phyloP scores from a whole-genome alignment of 2,329 filamentous ascomycete species.

The Fusarium torulosum region DNA sequence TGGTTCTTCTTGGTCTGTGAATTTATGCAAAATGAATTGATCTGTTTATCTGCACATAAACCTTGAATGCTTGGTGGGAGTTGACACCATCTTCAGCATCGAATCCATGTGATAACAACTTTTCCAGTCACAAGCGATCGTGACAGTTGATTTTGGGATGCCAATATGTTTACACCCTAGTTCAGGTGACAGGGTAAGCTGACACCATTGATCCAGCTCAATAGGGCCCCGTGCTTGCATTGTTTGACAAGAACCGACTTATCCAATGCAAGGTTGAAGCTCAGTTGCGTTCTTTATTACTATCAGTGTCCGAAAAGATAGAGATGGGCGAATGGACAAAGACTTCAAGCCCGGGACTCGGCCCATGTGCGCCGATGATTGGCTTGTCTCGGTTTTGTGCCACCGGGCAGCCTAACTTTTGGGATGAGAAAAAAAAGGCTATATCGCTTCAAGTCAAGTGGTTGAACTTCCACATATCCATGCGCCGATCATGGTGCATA shows the following conservation, averaged over 20 bases:
- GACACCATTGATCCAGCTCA: slow-evolving; percentile 21
- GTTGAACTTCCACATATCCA: slow-evolving; percentile 22
- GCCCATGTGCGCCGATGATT: slow-evolving; percentile 52
- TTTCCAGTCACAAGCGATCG: not conserved
- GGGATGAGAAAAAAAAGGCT: slow-evolving; percentile 5
- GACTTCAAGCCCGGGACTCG: slow-evolving; percentile 27
- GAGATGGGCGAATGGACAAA: slow-evolving; percentile 25
- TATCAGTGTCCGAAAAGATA: not conserved
- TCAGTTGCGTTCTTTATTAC: slow-evolving; percentile 4
- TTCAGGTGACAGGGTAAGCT: slow-evolving; percentile 13
- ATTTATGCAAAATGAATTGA: not conserved
- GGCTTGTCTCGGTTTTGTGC: slow-evolving; percentile 33
- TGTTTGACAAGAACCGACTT: slow-evolving; percentile 34
- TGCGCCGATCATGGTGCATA: slow-evolving; percentile 35
- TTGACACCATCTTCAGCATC: not conserved
- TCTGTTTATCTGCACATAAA: not conserved
- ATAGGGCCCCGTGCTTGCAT: slow-evolving; percentile 34
- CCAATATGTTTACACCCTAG: not conserved
- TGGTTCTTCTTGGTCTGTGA: not conserved
- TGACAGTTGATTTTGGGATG: not conserved
- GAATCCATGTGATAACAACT: not conserved
- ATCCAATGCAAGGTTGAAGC: slow-evolving; percentile 3
- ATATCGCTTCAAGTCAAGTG: slow-evolving; percentile 16
- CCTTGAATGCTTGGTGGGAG: not conserved
- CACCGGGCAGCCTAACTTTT: slow-evolving; percentile 1